phyloP scores from a whole-genome alignment of 495 filamentous ascomycete species.

The Neurospora pannonica region DNA sequence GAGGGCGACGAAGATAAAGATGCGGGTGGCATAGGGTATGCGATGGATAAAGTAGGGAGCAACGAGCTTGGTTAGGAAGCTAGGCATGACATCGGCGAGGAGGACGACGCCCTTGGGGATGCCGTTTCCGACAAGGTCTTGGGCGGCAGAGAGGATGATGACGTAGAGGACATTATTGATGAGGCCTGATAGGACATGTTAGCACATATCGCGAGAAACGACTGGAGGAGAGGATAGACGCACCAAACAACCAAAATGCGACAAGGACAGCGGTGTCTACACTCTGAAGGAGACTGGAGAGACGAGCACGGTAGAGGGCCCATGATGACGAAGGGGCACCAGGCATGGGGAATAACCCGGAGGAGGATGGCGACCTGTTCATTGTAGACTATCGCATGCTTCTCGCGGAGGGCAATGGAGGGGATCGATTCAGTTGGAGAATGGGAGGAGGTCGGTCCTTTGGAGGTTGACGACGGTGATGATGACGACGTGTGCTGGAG shows the following conservation, averaged over 20 bases:
- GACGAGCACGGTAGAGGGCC: constrained; percentile 54
- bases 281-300: constrained; percentile 53
- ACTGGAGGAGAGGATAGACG: constrained; percentile 10
- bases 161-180: constrained; percentile 99
- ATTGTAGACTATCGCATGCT: constrained; percentile 3
- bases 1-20: constrained; percentile 59
- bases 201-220: neutral
- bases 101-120: constrained; percentile 88
- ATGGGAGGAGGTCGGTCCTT: neutral
- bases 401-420: neutral
- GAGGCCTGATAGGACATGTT: constrained; percentile 48
- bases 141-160: constrained; percentile 88
- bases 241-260: constrained; percentile 93
- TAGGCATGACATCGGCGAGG: constrained; percentile 83
- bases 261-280: constrained; percentile 63
- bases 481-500: neutral
- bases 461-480: neutral
- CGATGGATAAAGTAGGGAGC: constrained; percentile 89
- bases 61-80: constrained; percentile 76
- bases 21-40: constrained; percentile 67
- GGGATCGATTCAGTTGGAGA: neutral
- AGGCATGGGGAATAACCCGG: constrained; percentile 57
- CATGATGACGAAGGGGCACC: constrained; percentile 68
- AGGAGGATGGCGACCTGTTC: constrained; percentile 31
- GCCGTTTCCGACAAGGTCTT: constrained; percentile 78